Evolutionary conservation across 108 stramenopile genomes (phyloP).

Genomic region (Nitzschia inconspicua): DNA sequence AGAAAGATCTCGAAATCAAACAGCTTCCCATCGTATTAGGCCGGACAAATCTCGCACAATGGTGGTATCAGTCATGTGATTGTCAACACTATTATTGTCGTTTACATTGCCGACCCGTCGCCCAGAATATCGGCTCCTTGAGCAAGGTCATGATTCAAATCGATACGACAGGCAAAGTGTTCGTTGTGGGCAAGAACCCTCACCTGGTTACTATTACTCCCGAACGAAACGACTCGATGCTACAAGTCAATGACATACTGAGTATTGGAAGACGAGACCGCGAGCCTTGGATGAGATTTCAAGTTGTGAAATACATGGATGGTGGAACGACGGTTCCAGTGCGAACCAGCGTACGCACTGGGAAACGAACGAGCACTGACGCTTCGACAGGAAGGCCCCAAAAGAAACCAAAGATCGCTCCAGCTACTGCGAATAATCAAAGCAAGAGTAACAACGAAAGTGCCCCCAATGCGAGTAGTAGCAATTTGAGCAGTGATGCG

Average conservation of each 20-base stretch:
- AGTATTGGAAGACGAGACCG: slow-evolving; percentile 32
- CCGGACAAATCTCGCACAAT: slow-evolving; percentile 22
- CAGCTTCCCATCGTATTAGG: slow-evolving; percentile 29
- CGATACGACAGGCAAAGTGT: slow-evolving; percentile 16
- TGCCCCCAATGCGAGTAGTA: too few relatives aligned
- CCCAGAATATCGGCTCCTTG: slow-evolving; percentile 27
- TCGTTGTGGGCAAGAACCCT: slow-evolving; percentile 5
- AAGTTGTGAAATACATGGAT: slow-evolving; percentile 6
- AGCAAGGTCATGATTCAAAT: slow-evolving; percentile 38
- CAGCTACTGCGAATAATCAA: too few relatives aligned
- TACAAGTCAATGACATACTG: slow-evolving; percentile 18
- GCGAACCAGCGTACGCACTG: too few relatives aligned
- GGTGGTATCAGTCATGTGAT: slow-evolving; percentile 43
- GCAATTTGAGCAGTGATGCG: too few relatives aligned
- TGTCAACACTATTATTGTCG: slow-evolving; percentile 35
- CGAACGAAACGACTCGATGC: too few relatives aligned
- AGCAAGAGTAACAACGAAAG: too few relatives aligned
- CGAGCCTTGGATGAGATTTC: slow-evolving; percentile 36
- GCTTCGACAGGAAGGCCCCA: too few relatives aligned
- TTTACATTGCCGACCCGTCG: slow-evolving; percentile 29
- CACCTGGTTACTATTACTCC: slow-evolving; percentile 7
- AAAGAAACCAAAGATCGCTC: too few relatives aligned
- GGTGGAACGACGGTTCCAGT: too few relatives aligned
- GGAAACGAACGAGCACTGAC: too few relatives aligned
- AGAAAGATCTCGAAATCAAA: slow-evolving; percentile 6